Conservation (phyloP, 1,284 basidiomycete genomes). For the Wallemia mellicola region DNA sequence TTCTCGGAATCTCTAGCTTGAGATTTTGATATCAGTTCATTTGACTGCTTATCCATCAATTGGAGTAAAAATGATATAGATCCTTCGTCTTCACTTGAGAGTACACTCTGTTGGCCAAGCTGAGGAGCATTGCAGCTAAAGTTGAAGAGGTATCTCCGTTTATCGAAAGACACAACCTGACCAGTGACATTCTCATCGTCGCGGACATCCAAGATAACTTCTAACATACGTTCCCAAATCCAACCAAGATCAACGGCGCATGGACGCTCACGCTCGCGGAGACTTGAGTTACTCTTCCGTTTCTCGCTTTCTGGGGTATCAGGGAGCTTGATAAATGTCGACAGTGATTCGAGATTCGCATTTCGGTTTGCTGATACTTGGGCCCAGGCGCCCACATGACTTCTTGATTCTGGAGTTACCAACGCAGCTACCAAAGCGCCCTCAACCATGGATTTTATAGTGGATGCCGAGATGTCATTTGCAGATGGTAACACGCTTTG, state of each 20-base stretch:
- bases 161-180: conserved; percentile 42
- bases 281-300: not conserved
- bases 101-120: not conserved
- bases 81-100: not conserved
- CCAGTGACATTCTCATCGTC: conserved; percentile 24
- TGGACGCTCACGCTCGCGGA: not conserved
- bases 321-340: not conserved
- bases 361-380: not conserved
- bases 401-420: conserved; percentile 37
- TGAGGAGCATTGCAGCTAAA: conserved; percentile 25
- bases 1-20: not conserved
- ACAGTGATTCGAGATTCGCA: not conserved
- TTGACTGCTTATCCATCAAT: not conserved
- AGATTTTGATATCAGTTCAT: not conserved
- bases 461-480: conserved; percentile 14
- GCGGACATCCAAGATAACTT: conserved; percentile 31
- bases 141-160: conserved; percentile 40
- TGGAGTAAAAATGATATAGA: not conserved
- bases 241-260: conserved; percentile 39
- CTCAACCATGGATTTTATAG: conserved; percentile 43
- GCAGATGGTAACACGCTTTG: not conserved
- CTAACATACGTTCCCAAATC: conserved; percentile 43
- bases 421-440: conserved; percentile 35
- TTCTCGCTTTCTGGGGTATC: not conserved
- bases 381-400: conserved; percentile 25